Conservation (phyloP, 306 rosid species). For the Lotus japonicus region DNA sequence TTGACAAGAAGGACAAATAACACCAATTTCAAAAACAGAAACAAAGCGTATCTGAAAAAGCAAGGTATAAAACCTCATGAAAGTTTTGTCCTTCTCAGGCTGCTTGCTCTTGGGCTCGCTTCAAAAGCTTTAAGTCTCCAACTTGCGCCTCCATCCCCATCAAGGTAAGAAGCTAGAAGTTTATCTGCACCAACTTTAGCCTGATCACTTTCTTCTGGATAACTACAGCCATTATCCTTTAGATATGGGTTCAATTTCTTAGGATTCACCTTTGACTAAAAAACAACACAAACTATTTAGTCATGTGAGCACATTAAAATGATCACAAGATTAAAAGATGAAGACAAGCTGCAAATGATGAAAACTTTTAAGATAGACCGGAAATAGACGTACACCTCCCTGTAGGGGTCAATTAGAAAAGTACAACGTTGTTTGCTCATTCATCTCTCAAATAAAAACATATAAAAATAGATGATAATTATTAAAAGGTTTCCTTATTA, state of each 20-base stretch:
- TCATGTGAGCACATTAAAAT: background rate
- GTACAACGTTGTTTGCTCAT: background rate
- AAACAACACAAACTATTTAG: background rate
- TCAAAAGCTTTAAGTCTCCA: slow-evolving; percentile 96
- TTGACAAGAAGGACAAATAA: background rate
- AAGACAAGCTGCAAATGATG: background rate
- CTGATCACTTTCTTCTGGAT: slow-evolving; percentile 61
- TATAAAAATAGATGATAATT: background rate
- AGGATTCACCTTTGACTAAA: slow-evolving; percentile 50
- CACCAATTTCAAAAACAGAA: background rate
- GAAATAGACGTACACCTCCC: background rate
- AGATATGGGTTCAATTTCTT: slow-evolving; percentile 82
- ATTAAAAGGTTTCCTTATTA: background rate
- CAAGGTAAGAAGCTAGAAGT: slow-evolving; percentile 58
- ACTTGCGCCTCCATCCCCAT: slow-evolving; percentile 96
- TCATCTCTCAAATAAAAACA: background rate
- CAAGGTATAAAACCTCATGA: slow-evolving; percentile 42
- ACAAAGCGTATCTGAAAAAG: slow-evolving; percentile 19
- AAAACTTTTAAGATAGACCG: background rate
- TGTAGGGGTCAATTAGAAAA: background rate
- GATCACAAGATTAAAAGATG: background rate
- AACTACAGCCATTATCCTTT: slow-evolving; percentile 69
- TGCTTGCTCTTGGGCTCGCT: slow-evolving; percentile 92
- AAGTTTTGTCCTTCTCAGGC: slow-evolving; percentile 63
- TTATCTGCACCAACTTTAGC: slow-evolving; percentile 34